Conservation (phyloP, 23 red algal genomes). For the Agarophyton chilense region DNA sequence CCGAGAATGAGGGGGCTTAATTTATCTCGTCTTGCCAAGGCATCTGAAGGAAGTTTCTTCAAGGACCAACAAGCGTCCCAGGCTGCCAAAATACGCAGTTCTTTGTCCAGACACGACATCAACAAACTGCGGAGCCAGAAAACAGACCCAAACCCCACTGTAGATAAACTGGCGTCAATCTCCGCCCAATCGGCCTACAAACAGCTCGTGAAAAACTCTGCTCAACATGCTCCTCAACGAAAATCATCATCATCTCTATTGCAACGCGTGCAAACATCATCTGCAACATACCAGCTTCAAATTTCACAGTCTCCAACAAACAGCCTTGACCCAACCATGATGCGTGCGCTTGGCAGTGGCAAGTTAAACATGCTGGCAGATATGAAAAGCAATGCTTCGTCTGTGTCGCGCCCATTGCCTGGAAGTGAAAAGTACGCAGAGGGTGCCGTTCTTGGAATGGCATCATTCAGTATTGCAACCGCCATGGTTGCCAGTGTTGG, state of each 20-base stretch:
- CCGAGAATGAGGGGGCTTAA: constrained; percentile 55
- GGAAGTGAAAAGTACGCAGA: constrained; percentile 49
- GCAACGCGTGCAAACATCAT: neutral
- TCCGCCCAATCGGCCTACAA: constrained; percentile 55
- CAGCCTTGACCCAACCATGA: constrained; percentile 16
- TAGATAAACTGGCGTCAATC: constrained; percentile 48
- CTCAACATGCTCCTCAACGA: neutral
- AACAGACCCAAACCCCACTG: neutral
- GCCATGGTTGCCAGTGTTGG: constrained; percentile 37
- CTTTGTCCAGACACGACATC: constrained; percentile 24
- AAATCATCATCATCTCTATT: neutral
- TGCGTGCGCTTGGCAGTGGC: constrained; percentile 36
- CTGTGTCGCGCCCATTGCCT: constrained; percentile 21
- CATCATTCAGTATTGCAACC: constrained; percentile 48
- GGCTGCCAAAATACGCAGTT: constrained; percentile 39
- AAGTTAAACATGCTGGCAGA: constrained; percentile 32
- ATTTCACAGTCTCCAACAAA: neutral
- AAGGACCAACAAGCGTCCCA: constrained; percentile 50
- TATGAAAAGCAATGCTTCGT: neutral
- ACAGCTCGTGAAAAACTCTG: neutral
- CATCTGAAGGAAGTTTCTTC: constrained; percentile 60
- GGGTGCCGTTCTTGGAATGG: constrained; percentile 45
- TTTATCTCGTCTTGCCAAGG: constrained; percentile 54
- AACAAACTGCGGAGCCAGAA: neutral
- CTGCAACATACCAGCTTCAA: neutral